A percentile compares a stretch with the other conserved stretches of the same genome.
phyloP scores from a whole-genome alignment of 768 basidiomycete genomes.

The Suillus spraguei region DNA sequence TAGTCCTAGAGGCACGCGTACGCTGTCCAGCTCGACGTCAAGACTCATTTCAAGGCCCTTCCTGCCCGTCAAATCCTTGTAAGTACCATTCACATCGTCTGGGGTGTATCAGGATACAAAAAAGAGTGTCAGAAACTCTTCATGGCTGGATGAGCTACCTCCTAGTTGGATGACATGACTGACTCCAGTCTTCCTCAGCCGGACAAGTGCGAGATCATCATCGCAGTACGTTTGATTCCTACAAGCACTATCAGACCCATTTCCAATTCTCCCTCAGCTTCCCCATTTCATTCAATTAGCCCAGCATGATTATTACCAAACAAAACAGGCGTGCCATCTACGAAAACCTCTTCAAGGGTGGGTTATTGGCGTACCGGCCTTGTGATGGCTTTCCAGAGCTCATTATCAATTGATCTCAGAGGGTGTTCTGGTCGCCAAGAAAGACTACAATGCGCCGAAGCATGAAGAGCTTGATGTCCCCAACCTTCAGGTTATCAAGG shows the following conservation, averaged over 20 bases:
- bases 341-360: constrained; percentile 99
- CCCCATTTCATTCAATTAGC: constrained; percentile 25
- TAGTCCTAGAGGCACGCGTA: constrained; percentile 19
- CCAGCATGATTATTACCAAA: constrained; percentile 96
- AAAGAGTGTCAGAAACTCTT: constrained; percentile 7
- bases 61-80: constrained; percentile 24
- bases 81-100: constrained; percentile 21
- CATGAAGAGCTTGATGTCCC: constrained; percentile 87
- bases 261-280: constrained; percentile 28
- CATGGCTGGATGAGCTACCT: constrained; percentile 36
- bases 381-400: constrained; percentile 4
- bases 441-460: constrained; percentile 97
- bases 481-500: constrained; percentile 73
- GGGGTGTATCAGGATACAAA: constrained; percentile 14
- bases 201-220: constrained; percentile 36
- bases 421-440: constrained; percentile 99
- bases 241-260: background rate
- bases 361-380: constrained; percentile 28
- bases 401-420: constrained; percentile 48
- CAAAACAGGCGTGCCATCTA: constrained; percentile 94
- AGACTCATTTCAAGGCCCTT: constrained; percentile 34
- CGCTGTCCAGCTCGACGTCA: constrained; percentile 40
- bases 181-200: constrained; percentile 26
- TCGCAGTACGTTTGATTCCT: constrained; percentile 36
- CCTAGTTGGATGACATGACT: constrained; percentile 33